Percentiles rank a stretch among this genome's conserved stretches.
phyloP scores from a whole-genome alignment of 768 basidiomycete genomes.

The Rhizopogon rudus region DNA sequence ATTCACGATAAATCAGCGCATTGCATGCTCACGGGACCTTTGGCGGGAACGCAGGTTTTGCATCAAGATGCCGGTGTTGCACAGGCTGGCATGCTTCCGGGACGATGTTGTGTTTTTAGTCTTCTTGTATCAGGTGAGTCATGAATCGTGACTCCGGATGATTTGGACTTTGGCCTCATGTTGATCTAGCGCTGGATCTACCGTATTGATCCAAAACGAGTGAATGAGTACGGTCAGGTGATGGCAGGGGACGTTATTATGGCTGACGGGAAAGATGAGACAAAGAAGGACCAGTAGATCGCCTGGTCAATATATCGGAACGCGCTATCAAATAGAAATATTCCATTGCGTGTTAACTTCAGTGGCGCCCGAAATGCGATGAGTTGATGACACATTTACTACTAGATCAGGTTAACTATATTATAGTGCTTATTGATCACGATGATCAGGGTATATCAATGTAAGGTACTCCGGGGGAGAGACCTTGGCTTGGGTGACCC shows the following conservation, averaged over 20 bases:
- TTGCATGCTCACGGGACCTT: constrained; percentile 9
- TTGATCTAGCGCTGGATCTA: constrained; percentile 87
- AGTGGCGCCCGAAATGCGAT: not conserved
- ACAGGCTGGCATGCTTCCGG: constrained; percentile 86
- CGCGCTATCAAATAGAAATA: not conserved
- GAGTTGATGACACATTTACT: not conserved
- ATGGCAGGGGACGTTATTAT: constrained; percentile 42
- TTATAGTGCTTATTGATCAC: not conserved
- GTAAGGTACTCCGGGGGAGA: not conserved
- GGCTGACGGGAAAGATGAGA: constrained; percentile 38
- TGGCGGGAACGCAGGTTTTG: constrained; percentile 56
- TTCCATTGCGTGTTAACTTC: constrained; percentile 12
- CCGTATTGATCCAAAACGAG: constrained; percentile 87
- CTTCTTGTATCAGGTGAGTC: constrained; percentile 83
- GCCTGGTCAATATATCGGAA: not conserved
- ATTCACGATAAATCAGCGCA: constrained; percentile 4
- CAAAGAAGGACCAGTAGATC: constrained; percentile 51
- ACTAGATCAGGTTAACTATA: not conserved
- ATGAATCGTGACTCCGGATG: constrained; percentile 6
- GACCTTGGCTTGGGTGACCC: not conserved
- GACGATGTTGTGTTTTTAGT: constrained; percentile 91
- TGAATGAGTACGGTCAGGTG: constrained; percentile 96
- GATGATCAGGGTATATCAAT: not conserved
- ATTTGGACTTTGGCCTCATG: constrained; percentile 15
- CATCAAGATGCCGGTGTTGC: constrained; percentile 95